A percentile compares a stretch with the other conserved stretches of the same genome.
These are phyloP conservation scores for Mucor lusitanicus DNA, from an alignment of 371 early-diverging fungal species.

Conservation along the genomic window DNA sequence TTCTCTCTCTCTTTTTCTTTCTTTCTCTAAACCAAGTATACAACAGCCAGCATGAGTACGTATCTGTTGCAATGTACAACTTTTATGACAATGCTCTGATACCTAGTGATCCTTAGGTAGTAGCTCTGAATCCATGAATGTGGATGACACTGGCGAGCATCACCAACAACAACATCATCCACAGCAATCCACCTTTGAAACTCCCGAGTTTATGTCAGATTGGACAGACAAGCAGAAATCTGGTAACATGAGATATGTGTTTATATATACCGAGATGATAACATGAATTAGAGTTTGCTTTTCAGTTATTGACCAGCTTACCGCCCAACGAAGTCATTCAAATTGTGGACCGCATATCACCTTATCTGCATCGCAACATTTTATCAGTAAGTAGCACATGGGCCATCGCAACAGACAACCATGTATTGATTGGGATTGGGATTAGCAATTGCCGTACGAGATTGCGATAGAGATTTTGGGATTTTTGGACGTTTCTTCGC, in stretches of 20 bases:
- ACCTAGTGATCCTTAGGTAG: not conserved
- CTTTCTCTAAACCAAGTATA: not conserved
- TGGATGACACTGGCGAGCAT: not conserved
- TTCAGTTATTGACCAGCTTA: slow-evolving; percentile 16
- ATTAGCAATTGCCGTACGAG: slow-evolving; percentile 59
- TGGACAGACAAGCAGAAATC: slow-evolving; percentile 68
- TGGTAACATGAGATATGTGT: slow-evolving; percentile 25
- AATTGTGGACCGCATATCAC: slow-evolving; percentile 40
- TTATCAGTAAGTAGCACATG: slow-evolving; percentile 28
- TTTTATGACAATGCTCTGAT: not conserved
- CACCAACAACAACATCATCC: not conserved
- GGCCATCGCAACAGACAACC: no score
- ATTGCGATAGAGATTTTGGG: slow-evolving; percentile 62
- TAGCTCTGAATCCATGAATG: not conserved
- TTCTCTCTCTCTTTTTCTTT: not conserved
- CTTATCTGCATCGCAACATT: slow-evolving; percentile 65
- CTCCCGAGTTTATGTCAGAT: slow-evolving; percentile 28
- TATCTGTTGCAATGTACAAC: not conserved
- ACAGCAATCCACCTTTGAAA: slow-evolving; percentile 6
- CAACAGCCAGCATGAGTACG: not conserved
- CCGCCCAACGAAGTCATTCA: slow-evolving; percentile 11
- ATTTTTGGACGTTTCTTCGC: slow-evolving; percentile 49
- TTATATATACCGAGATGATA: not conserved
- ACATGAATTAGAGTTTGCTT: slow-evolving; percentile 12
- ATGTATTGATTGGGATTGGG: no score